phyloP scores from a whole-genome alignment of 2,329 filamentous ascomycete species.

The Lojkania enalia region DNA sequence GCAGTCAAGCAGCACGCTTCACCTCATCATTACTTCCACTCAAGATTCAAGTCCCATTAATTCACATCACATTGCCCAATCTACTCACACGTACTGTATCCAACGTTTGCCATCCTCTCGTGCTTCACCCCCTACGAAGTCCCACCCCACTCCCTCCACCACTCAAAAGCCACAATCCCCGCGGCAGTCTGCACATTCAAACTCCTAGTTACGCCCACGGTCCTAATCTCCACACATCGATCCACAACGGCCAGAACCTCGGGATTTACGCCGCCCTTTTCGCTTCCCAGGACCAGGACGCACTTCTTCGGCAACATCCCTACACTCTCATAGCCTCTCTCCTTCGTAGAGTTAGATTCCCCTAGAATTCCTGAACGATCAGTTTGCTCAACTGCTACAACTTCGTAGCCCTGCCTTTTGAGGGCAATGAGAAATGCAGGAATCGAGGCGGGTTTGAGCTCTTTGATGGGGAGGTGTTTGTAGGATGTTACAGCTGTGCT shows the following conservation, averaged over 20 bases:
- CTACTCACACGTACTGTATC: no score
- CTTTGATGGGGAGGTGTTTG: constrained; percentile 52
- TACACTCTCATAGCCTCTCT: constrained; percentile 7
- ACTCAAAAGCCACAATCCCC: constrained; percentile 57
- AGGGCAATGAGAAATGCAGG: constrained; percentile 46
- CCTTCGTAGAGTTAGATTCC: constrained; percentile 8
- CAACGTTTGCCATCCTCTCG: no score
- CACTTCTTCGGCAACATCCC: constrained; percentile 44
- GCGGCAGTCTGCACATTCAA: constrained; percentile 61
- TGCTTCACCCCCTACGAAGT: no score
- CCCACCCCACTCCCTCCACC: constrained; percentile 50
- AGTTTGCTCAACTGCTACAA: constrained; percentile 60
- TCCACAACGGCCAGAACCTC: constrained; percentile 54
- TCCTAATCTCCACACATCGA: constrained; percentile 57
- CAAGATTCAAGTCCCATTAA: no score
- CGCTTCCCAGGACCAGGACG: constrained; percentile 55
- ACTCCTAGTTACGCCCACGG: constrained; percentile 56
- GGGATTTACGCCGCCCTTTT: constrained; percentile 56
- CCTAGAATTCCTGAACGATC: constrained; percentile 54
- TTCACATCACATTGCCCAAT: no score
- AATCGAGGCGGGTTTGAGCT: constrained; percentile 36
- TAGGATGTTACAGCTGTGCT: constrained; percentile 55
- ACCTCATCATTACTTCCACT: no score
- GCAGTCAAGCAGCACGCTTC: no score
- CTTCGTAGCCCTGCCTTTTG: constrained; percentile 52